phyloP scores from a whole-genome alignment of 2,329 filamentous ascomycete species.

The Balansia obtecta region DNA sequence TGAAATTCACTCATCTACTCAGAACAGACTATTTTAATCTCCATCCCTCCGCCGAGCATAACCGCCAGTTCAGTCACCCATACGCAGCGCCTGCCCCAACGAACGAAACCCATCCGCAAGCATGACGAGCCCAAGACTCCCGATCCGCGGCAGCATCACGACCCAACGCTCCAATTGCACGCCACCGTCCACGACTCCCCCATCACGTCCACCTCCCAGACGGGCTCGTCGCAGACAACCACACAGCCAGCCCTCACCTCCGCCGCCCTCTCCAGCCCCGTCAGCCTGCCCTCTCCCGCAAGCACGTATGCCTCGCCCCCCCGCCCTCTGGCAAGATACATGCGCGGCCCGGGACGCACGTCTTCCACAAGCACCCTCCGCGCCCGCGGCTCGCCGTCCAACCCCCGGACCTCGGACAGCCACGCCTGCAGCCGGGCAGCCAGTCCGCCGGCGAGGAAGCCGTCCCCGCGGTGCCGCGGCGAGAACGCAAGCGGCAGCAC shows the following conservation, averaged over 20 bases:
- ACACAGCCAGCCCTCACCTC: constrained; percentile 17
- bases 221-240: constrained; percentile 22
- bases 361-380: constrained; percentile 18
- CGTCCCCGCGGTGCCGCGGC: constrained; percentile 22
- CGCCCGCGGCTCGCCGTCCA: constrained; percentile 12
- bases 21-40: no score
- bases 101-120: no score
- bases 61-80: no score
- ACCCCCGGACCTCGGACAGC: constrained; percentile 27
- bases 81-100: no score
- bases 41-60: no score
- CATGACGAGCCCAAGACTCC: not conserved
- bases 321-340: constrained; percentile 21
- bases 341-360: constrained; percentile 18
- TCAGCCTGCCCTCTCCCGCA: constrained; percentile 25
- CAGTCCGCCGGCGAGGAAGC: constrained; percentile 24
- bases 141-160: not conserved
- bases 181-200: constrained; percentile 24
- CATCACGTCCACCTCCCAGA: constrained; percentile 25
- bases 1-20: no score
- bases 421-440: constrained; percentile 28
- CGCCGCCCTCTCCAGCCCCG: constrained; percentile 20
- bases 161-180: constrained; percentile 22
- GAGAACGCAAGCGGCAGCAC: constrained; percentile 20
- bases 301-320: constrained; percentile 18